Conservation (phyloP, 176 grass and related monocot species). For the Raddia guianensis region DNA sequence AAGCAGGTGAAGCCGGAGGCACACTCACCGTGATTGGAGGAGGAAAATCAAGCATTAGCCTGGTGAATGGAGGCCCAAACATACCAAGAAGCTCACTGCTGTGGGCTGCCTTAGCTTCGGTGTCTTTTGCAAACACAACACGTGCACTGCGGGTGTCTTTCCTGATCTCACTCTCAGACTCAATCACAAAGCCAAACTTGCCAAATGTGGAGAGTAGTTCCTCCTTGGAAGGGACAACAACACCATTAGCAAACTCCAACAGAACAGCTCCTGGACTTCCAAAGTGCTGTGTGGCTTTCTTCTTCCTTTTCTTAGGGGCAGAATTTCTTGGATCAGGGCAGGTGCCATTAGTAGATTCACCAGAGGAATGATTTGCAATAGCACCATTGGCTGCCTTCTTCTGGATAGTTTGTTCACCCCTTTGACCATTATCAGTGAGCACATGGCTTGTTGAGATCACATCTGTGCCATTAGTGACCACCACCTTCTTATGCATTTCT, state of each 20-base stretch:
- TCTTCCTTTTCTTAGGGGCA: slow-evolving; percentile 45
- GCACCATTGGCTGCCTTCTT: slow-evolving; percentile 19
- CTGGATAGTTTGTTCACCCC: slow-evolving; percentile 33
- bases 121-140: slow-evolving; percentile 63
- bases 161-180: slow-evolving; percentile 49
- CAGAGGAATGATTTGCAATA: slow-evolving; percentile 30
- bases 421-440: slow-evolving; percentile 34
- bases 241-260: slow-evolving; percentile 44
- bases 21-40: slow-evolving; percentile 37
- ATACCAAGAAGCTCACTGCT: slow-evolving; percentile 47
- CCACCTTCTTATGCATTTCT: slow-evolving; percentile 36
- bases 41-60: slow-evolving; percentile 42
- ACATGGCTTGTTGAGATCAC: neutral
- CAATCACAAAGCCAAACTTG: slow-evolving; percentile 61
- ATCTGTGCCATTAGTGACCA: slow-evolving; percentile 23
- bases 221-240: slow-evolving; percentile 61
- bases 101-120: slow-evolving; percentile 58
- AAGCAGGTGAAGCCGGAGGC: slow-evolving; percentile 29
- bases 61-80: slow-evolving; percentile 65
- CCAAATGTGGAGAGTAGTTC: slow-evolving; percentile 56
- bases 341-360: slow-evolving; percentile 13
- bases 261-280: slow-evolving; percentile 57
- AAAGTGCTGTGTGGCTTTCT: slow-evolving; percentile 41
- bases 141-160: slow-evolving; percentile 36
- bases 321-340: slow-evolving; percentile 14